phyloP scores from a whole-genome alignment of 768 basidiomycete species.

The Tremella fuciformis region DNA sequence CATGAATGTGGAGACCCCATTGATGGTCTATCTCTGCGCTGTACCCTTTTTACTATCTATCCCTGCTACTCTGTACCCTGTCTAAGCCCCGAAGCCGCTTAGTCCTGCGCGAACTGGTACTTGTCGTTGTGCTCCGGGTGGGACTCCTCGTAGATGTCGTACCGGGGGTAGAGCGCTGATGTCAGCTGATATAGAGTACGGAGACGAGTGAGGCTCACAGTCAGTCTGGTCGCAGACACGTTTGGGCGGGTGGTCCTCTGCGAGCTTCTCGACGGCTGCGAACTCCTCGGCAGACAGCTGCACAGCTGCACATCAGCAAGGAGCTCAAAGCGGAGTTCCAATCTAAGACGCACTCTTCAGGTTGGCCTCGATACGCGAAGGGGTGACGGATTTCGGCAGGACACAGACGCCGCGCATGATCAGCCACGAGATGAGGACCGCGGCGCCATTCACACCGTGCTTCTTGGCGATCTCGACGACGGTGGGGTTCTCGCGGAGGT shows the following conservation, averaged over 20 bases:
- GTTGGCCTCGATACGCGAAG: conserved; percentile 68
- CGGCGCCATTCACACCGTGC: conserved; percentile 69
- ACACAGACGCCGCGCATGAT: conserved; percentile 63
- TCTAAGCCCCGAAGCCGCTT: no score
- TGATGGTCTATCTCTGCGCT: no score
- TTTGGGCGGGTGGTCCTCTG: conserved; percentile 36
- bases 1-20: no score
- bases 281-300: conserved; percentile 42
- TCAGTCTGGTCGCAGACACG: conserved; percentile 47
- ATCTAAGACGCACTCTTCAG: conserved; percentile 48
- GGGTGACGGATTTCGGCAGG: conserved; percentile 73
- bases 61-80: not conserved
- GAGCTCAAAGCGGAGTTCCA: not conserved
- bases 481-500: conserved; percentile 64
- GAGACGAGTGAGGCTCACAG: conserved; percentile 23
- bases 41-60: conserved; percentile 2
- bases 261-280: conserved; percentile 32
- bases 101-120: conserved; percentile 39
- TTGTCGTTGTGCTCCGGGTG: conserved; percentile 32
- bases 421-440: conserved; percentile 72
- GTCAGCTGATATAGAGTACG: not conserved
- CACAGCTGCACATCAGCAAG: conserved; percentile 26
- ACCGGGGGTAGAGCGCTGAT: conserved; percentile 38
- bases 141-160: conserved; percentile 48
- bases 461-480: conserved; percentile 60